Evolutionary conservation across 345 rosid genomes (phyloP), one percentile per base, ranked within the genome.

Genomic region (Salix arbutifolia): DNA sequence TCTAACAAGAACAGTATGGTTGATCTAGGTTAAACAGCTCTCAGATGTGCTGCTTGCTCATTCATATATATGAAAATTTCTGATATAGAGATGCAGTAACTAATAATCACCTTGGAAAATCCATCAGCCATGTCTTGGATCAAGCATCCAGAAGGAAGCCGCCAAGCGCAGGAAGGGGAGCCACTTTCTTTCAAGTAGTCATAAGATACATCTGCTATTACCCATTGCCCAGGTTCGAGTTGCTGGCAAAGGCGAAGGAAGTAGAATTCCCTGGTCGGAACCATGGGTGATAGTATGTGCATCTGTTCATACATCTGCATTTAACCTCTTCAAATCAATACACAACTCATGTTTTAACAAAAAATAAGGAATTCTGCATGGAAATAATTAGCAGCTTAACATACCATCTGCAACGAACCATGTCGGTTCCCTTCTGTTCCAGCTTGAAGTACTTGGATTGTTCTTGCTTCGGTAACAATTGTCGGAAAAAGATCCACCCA

Each of bases 141-240:
- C 85, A 94, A 83, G 73, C 91, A 89, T 69, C 98, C 96, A 37
- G 98, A 94, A 70, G 98, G 98, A 71, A 91, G 90, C 83, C 79
- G 92, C 89, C 93, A 89, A 38, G 84, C 75, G 30, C 80, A 73
- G 23, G 77, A 71, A 25, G 77, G 66, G 12, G 58, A 17, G 44
- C 28, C 65, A 53, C 53, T 74, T n/a, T 80, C 78, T 40, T 69
- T 84, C 25, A 60, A 16, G 70, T 42, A 70, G 69, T 74, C 78
- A 38, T 85, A 82, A 38, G 97, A 94, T 11, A 92, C 89, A 75
- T 94, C 91, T 17, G 65, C 88, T 11, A 94, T 38, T 67, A 87
- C 87, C 97, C 98, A 94, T n/a, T 75, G 12, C 26, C 93, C 93
- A 21, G 53, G 19, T 28, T 83, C 87, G 19, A 85, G 76, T 75